Evolutionary conservation across 768 basidiomycete species (phyloP), one percentile per base, ranked within the genome.

Genomic region (Mycena latifolia): DNA sequence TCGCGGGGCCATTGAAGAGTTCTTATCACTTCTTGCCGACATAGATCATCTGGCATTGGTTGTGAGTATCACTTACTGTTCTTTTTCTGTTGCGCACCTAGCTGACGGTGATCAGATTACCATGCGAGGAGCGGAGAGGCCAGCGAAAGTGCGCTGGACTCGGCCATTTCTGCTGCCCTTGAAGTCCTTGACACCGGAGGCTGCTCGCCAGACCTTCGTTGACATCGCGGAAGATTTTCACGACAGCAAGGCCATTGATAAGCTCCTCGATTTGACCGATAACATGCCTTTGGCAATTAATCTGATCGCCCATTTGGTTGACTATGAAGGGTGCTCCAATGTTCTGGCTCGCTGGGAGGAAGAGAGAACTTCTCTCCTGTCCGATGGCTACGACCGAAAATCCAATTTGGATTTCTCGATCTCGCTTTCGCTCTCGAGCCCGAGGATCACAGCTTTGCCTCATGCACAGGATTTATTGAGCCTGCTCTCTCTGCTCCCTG

Each of bases 51-150:
- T 65, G 27, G 46, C 55, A 11, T 25, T 65, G 9, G 58, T 65
- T 20, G 63, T 39, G 24, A 46, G 41, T 48, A 27, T n/a, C n/a
- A n/a, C n/a, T 28, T 6, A 28, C 10, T 31, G 5, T 6, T 24
- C 17, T 5, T 5, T n/a, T 22, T 8, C 10, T 1, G 11, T 41
- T 41, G 3, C n/a, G n/a, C n/a, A n/a, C n/a, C n/a, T n/a, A 4
- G 15, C 11, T 20, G 39, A 24, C 45, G 46, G 22, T 22, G 22
- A 46, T 41, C 28, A 65, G 64, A 53, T 65, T 29, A 65, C 64
- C 14, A 65, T 65, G 64, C 48, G 64, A 15, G 64, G 64, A 11
- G 57, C 64, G 6, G 64, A 65, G 28, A 28, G 51, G 10, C 64
- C 64, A 3, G 43, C 33, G 3, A 25, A 28, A 37, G 54, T 64